Percentiles rank a stretch among this genome's conserved stretches.
phyloP scores from a whole-genome alignment of 2,329 filamentous ascomycete species.

The Bisporella sp. region DNA sequence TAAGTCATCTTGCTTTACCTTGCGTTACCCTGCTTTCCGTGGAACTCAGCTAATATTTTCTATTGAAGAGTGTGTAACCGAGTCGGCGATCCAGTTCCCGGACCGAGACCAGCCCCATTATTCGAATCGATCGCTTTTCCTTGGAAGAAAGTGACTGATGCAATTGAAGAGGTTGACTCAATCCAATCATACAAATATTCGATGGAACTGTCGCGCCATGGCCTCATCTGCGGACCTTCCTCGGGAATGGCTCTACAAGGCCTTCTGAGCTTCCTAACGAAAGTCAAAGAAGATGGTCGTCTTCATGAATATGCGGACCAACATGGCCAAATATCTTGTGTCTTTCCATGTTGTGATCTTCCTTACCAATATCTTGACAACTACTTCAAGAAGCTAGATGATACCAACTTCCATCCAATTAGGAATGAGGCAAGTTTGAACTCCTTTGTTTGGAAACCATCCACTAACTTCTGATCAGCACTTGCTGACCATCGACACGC shows the following conservation, averaged over 20 bases:
- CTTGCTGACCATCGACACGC: conserved; percentile 41
- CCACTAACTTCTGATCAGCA: conserved; percentile 27
- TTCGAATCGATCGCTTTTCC: conserved; percentile 47
- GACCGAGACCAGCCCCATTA: conserved; percentile 46
- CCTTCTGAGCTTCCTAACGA: no score
- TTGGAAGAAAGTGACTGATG: conserved; percentile 48
- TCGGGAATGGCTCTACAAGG: conserved; percentile 52
- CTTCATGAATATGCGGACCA: no score
- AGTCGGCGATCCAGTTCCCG: conserved; percentile 49
- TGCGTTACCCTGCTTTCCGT: no score
- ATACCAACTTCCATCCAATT: conserved; percentile 42
- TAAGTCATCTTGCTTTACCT: no score
- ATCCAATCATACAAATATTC: conserved; percentile 46
- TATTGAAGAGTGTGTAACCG: conserved; percentile 53
- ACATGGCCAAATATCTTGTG: no score
- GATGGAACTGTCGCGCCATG: conserved; percentile 46
- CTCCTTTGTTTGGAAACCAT: background rate
- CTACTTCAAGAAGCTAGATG: conserved; percentile 50
- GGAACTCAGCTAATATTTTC: background rate
- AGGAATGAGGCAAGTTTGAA: conserved; percentile 33
- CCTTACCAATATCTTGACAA: conserved; percentile 57
- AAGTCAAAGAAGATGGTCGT: no score
- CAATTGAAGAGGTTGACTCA: conserved; percentile 49
- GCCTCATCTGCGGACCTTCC: conserved; percentile 52
- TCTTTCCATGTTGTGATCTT: conserved; percentile 55